Percentiles rank a stretch among this genome's conserved stretches.
Evolutionary conservation across 345 rosid genomes (phyloP).

Genomic region (Gossypium mustelinum): DNA sequence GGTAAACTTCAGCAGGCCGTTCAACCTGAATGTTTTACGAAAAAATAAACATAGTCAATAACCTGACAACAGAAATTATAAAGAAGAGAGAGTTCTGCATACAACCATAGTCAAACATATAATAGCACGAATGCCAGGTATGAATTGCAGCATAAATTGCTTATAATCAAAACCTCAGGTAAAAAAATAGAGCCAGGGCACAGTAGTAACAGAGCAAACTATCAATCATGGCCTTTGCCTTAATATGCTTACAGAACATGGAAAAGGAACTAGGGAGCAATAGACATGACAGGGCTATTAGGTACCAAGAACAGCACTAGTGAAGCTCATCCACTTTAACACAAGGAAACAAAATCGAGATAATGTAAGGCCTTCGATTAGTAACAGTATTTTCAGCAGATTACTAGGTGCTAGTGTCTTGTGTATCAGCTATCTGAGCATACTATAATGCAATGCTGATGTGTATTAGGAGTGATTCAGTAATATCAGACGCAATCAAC

Average conservation of each 20-base stretch:
- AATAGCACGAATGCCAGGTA: not conserved
- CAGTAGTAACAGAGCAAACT: not conserved
- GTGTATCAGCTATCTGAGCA: not conserved
- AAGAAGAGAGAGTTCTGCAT: not conserved
- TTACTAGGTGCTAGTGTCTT: not conserved
- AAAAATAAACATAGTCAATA: not conserved
- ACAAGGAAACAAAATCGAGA: not conserved
- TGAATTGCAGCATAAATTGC: not conserved
- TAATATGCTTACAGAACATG: not conserved
- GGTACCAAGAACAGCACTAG: not conserved
- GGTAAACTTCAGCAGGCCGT: conserved; percentile 65
- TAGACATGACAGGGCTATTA: not conserved
- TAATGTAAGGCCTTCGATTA: not conserved
- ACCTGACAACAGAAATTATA: not conserved
- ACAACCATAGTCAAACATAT: not conserved
- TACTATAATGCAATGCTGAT: not conserved
- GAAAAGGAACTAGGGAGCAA: not conserved
- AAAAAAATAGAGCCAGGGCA: not conserved
- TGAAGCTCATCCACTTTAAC: not conserved
- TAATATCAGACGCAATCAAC: not conserved
- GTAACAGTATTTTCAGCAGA: not conserved
- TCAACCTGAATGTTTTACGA: conserved; percentile 53
- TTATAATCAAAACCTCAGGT: not conserved
- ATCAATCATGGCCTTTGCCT: not conserved
- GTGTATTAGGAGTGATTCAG: not conserved